Evolutionary conservation across 768 basidiomycete genomes (phyloP).

Genomic region (Dioszegia crocea): DNA sequence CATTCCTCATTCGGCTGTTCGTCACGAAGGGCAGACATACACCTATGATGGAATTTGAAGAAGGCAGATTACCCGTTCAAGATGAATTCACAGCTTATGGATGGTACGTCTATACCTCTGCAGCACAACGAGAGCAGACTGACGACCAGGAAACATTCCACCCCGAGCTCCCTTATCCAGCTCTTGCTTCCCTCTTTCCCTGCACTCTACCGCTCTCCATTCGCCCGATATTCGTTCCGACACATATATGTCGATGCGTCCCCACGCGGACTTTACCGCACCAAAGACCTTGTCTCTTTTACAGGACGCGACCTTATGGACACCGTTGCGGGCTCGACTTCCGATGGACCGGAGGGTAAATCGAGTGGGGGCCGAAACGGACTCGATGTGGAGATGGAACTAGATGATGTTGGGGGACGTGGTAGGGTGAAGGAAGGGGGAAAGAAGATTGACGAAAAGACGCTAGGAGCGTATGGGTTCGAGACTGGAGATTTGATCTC

Average conservation of each 20-base stretch:
- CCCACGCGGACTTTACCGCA: slow-evolving; percentile 33
- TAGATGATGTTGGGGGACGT: slow-evolving; percentile 14
- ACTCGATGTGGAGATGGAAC: slow-evolving; percentile 25
- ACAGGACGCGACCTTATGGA: slow-evolving; percentile 33
- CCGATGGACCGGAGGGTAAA: not conserved
- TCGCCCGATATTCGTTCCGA: slow-evolving; percentile 38
- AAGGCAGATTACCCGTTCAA: slow-evolving; percentile 34
- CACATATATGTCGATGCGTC: slow-evolving; percentile 45
- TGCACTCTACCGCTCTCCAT: slow-evolving; percentile 36
- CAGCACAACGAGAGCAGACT: not conserved
- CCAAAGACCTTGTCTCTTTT: slow-evolving; percentile 34
- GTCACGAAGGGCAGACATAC: slow-evolving; percentile 39
- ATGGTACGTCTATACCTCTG: slow-evolving; percentile 25
- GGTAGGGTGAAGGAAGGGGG: not conserved
- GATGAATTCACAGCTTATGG: slow-evolving; percentile 42
- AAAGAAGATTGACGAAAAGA: slow-evolving; percentile 37
- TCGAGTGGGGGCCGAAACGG: slow-evolving; percentile 6
- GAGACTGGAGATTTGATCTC: slow-evolving; percentile 39
- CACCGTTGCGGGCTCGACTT: not conserved
- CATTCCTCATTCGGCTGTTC: slow-evolving; percentile 40
- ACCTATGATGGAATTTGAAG: slow-evolving; percentile 38
- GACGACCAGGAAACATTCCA: slow-evolving; percentile 34
- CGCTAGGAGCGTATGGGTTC: slow-evolving; percentile 37
- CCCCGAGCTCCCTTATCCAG: slow-evolving; percentile 35
- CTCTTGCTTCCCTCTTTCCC: slow-evolving; percentile 38